These are phyloP conservation scores for Piloderma croceum DNA, from an alignment of 768 basidiomycete species.

Conservation along the genomic window DNA sequence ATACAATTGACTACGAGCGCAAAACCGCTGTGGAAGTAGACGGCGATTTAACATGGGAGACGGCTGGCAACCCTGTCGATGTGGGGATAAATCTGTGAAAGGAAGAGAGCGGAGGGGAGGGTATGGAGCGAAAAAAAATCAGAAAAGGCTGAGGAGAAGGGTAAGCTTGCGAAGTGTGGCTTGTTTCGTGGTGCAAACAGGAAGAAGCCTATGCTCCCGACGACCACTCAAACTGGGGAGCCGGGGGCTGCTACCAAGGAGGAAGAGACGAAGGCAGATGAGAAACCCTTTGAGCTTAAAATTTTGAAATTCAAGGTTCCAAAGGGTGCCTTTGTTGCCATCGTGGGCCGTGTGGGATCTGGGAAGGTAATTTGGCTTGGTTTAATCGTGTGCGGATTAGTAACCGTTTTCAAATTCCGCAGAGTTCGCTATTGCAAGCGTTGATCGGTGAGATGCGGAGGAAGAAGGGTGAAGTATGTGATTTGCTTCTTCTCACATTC, in stretches of 20 bases:
- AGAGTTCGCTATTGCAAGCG: conserved; percentile 54
- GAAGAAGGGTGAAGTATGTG: conserved; percentile 46
- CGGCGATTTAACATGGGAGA: conserved; percentile 52
- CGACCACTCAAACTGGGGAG: background rate
- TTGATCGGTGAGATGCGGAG: conserved; percentile 66
- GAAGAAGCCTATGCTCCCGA: background rate
- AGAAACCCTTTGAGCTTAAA: conserved; percentile 47
- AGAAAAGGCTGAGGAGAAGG: conserved; percentile 14
- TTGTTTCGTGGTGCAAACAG: conserved; percentile 1
- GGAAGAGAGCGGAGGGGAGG: conserved; percentile 10
- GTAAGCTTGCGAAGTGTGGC: conserved; percentile 17
- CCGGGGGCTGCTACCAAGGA: background rate
- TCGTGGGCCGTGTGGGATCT: conserved; percentile 71
- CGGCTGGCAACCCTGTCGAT: conserved; percentile 8
- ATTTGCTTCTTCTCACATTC: background rate
- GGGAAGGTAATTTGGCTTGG: conserved; percentile 50
- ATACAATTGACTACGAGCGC: conserved; percentile 35
- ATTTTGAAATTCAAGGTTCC: conserved; percentile 42
- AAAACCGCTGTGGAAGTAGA: conserved; percentile 42
- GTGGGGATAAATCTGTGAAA: conserved; percentile 8
- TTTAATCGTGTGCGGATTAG: too few species aligned
- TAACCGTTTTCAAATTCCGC: too few species aligned
- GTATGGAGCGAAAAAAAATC: conserved; percentile 10
- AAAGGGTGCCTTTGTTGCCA: conserved; percentile 58
- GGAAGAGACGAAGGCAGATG: conserved; percentile 21